Percentiles rank a stretch among this genome's conserved stretches.
phyloP scores from a whole-genome alignment of 805 yeast genomes.

The Danielia reshetovae region DNA sequence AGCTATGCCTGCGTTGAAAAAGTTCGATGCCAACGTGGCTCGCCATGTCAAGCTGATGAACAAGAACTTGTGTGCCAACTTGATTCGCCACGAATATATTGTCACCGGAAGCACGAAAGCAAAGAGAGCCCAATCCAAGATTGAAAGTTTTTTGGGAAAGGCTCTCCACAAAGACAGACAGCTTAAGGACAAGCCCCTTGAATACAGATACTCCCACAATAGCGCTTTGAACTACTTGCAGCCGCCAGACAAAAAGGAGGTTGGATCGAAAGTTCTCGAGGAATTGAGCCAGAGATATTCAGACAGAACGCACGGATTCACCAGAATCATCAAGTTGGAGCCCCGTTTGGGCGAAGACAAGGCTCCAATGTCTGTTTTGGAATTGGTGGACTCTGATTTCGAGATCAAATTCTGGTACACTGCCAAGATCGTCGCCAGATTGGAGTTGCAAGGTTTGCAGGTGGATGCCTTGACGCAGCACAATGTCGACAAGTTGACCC shows the following conservation, averaged over 20 bases:
- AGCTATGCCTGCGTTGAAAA: conserved; percentile 39
- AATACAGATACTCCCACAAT: conserved; percentile 12
- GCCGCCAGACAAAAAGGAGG: conserved; percentile 24
- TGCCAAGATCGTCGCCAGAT: conserved; percentile 83
- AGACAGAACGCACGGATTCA: conserved; percentile 72
- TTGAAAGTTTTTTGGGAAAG: conserved; percentile 34
- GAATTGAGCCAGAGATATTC: conserved; percentile 64
- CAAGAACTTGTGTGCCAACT: conserved; percentile 40
- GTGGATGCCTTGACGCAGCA: conserved; percentile 47
- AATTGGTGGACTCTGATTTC: conserved; percentile 63
- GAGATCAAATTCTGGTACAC: conserved; percentile 74
- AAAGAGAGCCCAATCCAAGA: conserved; percentile 39
- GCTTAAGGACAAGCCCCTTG: conserved; percentile 12
- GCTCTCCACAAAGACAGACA: conserved; percentile 26
- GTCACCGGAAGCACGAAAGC: conserved; percentile 43
- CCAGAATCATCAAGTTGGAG: conserved; percentile 79
- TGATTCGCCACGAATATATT: conserved; percentile 41
- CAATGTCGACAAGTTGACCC: conserved; percentile 51
- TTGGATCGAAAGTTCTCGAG: conserved; percentile 54
- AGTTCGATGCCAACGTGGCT: conserved; percentile 39
- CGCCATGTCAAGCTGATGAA: conserved; percentile 43
- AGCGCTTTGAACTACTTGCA: conserved; percentile 22
- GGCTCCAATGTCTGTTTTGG: conserved; percentile 85
- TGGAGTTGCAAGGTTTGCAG: conserved; percentile 57
- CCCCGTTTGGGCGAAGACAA: conserved; percentile 79